phyloP scores from a whole-genome alignment of 2,329 filamentous ascomycete genomes.

The Nakataea oryzae region DNA sequence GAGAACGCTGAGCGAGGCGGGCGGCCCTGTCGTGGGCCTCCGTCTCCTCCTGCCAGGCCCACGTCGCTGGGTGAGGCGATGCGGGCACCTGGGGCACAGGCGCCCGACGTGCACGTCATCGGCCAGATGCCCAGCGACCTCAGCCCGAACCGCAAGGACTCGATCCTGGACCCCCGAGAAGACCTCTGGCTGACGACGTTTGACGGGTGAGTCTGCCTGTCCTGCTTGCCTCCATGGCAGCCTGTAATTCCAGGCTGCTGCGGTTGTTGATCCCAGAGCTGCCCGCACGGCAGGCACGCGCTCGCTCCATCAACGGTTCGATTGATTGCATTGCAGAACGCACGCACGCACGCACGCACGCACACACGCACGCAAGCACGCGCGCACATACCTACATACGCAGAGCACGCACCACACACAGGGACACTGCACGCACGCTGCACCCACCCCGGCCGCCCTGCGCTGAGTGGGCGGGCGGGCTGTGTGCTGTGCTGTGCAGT shows the following conservation, averaged over 20 bases:
- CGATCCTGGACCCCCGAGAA: conserved; percentile 26
- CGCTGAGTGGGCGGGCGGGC: too few relatives aligned
- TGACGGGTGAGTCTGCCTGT: conserved; percentile 27
- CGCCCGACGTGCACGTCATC: conserved; percentile 27
- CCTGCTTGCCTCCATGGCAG: background rate
- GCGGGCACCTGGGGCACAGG: conserved; percentile 24
- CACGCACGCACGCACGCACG: background rate
- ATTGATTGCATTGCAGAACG: background rate
- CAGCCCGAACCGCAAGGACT: conserved; percentile 12
- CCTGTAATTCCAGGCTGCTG: too few relatives aligned
- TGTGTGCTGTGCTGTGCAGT: too few relatives aligned
- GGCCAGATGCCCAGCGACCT: conserved; percentile 20
- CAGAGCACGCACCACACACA: background rate
- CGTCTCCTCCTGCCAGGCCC: background rate
- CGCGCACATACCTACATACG: too few relatives aligned
- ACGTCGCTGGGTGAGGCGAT: conserved; percentile 20
- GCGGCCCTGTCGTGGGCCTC: too few relatives aligned
- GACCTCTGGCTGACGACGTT: conserved; percentile 39
- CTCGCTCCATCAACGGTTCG: background rate
- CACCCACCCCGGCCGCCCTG: background rate
- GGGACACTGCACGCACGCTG: background rate
- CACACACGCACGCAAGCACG: background rate
- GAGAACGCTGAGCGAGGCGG: background rate
- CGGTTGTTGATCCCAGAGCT: too few relatives aligned
- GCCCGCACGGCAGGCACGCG: too few relatives aligned